phyloP scores from a whole-genome alignment of 768 basidiomycete genomes.

The Leucocoprinus sp. region DNA sequence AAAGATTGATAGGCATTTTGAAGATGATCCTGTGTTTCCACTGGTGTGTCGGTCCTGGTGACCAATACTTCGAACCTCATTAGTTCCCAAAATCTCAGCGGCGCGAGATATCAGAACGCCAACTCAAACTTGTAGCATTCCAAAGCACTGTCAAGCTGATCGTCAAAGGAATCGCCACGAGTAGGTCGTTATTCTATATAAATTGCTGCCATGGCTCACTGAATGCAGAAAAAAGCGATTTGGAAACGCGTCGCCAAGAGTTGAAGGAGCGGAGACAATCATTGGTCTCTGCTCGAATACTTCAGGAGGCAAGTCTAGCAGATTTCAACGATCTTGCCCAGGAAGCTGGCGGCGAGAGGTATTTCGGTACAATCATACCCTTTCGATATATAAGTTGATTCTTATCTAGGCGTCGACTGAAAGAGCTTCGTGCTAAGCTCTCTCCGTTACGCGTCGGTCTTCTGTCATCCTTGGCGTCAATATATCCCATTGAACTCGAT shows the following conservation, averaged over 20 bases:
- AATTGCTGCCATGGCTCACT: slow-evolving; percentile 1
- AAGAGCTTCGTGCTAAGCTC: slow-evolving; percentile 40
- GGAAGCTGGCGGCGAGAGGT: slow-evolving; percentile 17
- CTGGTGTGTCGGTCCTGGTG: slow-evolving; percentile 31
- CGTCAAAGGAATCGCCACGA: slow-evolving; percentile 32
- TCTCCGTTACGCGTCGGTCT: slow-evolving; percentile 51
- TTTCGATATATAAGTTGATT: slow-evolving; percentile 11
- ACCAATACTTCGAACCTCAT: not conserved
- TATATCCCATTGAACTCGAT: slow-evolving; percentile 86
- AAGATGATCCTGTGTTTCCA: slow-evolving; percentile 28
- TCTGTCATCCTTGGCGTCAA: slow-evolving; percentile 60
- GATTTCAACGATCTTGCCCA: slow-evolving; percentile 6
- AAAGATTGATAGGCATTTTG: slow-evolving; percentile 40
- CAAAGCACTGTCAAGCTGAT: slow-evolving; percentile 33
- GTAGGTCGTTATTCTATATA: slow-evolving; percentile 29
- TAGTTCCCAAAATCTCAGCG: slow-evolving; percentile 33
- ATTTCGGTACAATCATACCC: slow-evolving; percentile 11
- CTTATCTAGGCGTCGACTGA: slow-evolving; percentile 36
- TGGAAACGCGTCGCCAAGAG: slow-evolving; percentile 31
- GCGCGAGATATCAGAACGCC: slow-evolving; percentile 61
- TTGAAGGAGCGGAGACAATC: slow-evolving; percentile 38
- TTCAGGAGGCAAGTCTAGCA: slow-evolving; percentile 9
- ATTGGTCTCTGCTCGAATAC: slow-evolving; percentile 31
- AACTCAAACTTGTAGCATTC: slow-evolving; percentile 46
- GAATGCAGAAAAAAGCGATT: slow-evolving; percentile 23